Conservation (phyloP, 495 filamentous ascomycete genomes). For the Parmelia sp. region DNA sequence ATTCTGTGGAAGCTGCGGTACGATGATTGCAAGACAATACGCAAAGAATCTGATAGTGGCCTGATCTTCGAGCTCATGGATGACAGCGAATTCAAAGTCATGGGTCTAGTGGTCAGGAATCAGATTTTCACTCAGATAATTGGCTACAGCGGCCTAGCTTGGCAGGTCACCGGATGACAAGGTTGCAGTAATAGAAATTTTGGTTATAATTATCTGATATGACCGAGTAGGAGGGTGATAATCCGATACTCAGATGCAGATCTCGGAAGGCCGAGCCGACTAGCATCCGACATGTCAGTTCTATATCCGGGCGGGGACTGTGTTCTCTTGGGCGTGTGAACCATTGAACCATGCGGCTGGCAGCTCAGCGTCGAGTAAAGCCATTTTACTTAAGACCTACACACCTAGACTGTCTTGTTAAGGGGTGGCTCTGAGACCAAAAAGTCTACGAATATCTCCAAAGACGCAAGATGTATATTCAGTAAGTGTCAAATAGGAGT, state of each 20-base stretch:
- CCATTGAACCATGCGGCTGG: neutral
- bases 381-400: neutral
- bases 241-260: neutral
- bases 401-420: neutral
- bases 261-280: neutral
- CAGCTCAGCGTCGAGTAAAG: neutral
- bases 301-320: neutral
- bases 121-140: slow-evolving; percentile 29
- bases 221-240: neutral
- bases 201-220: neutral
- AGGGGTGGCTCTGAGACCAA: too few species aligned
- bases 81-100: slow-evolving; percentile 11
- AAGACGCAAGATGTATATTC: too few species aligned
- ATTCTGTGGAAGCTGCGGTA: slow-evolving; percentile 14
- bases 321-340: neutral
- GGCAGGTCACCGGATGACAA: slow-evolving; percentile 22
- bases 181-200: neutral
- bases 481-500: too few species aligned
- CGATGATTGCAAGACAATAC: slow-evolving; percentile 3
- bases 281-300: neutral
- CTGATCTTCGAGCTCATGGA: slow-evolving; percentile 9
- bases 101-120: slow-evolving; percentile 22
- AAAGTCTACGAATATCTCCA: too few species aligned
- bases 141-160: slow-evolving; percentile 27
- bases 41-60: slow-evolving; percentile 7